Evolutionary conservation across 805 yeast species (phyloP), one percentile per base, ranked within the genome.

Genomic region (Candida coquimbonensis): DNA sequence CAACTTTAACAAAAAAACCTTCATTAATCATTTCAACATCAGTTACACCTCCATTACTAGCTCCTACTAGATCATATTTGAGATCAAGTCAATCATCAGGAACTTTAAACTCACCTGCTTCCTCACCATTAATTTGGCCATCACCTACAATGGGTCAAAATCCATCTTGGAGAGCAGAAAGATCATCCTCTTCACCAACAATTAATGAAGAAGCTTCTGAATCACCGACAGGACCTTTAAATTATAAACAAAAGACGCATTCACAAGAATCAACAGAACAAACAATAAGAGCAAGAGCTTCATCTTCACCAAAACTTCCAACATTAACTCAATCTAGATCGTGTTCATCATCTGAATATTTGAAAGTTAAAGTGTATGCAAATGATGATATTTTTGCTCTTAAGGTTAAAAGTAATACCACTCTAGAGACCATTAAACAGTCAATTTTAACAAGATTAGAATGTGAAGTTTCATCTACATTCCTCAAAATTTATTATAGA

Each of bases 371-470:
- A 31, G 53, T 59, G 2, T 55, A 46, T 43, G 45, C 47, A 29
- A 42, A 51, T 27, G 53, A 52, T 33, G 63, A 59, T 39, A 59
- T 58, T 34, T 58, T 58, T 48, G 63, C 63, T 2, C 29, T 59
- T 8, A 53, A 49, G 39, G 43, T 54, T 16, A 48, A 38, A 19
- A 39, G 29, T 9, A 44, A 39, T 6, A 25, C 40, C 1, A 36
- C 38, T 2, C 36, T 58, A 13, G 16, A 36, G 4, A 44, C 39
- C 1, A 39, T 59, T 7, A 54, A 46, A 45, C 42, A 43, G 8
- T 50, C 56, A 7, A 54, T 59, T 25, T 35, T 53, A 7, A 58
- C 53, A 32, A 57, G 62, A 43, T 26, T 59, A 17, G 61, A 58
- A 45, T 48, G 53, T 19, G 55, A 53, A 34, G 34, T 39, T 6